Base-by-base conservation (phyloP, 352 stramenopile species). In the Detonula confervacea region DNA sequence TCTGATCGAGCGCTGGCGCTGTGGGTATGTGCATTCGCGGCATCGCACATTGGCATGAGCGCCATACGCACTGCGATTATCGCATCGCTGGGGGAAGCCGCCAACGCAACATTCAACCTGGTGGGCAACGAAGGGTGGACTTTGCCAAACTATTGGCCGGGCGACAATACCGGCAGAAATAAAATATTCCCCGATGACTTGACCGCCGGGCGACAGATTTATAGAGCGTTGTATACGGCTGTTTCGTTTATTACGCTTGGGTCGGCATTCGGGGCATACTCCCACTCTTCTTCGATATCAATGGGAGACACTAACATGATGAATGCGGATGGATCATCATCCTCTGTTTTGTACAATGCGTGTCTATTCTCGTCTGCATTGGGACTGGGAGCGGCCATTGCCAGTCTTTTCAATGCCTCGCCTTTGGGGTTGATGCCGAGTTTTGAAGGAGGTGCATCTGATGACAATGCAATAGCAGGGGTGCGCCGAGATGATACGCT, bases 41-140 rank as follows among this genome's bases (percentile, higher is more conserved):
- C 74, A 12, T 80, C 74, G 14, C 83, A 89, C 29, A 89, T 89
- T 67, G 78, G 78, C 0, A 86, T 89, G 74, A 85, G 78, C 12
- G 78, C 78, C 16, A 67, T 81, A 49, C 70, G 83, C 3, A 67
- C 59, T 35, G 30, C 44, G 12, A 75, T 89, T 7, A 89, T 89
- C 33, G 64, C 60, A 49, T 55, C 39, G 6, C 44, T 82, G 27
- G 82, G 82, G 24, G 30, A 77, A 24, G 25, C 66, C 55, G 71
- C 11, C 5, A 12, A 66, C 30, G 22, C 69, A 3, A 27, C 25
- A 47, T 16, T 70, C 0, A 56, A 57, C 12, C 59, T 80, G 2
- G 69, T 88, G 6, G 73, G 61, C 2, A 71, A 74, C 72, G 69
- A 66, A 47, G 61, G 49, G 20, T 81, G 64, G 73, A 77, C 35